A percentile compares a stretch with the other conserved stretches of the same genome.
Evolutionary conservation across 148 eudicot species (phyloP).

Genomic region (Pharnaceum exiguum): DNA sequence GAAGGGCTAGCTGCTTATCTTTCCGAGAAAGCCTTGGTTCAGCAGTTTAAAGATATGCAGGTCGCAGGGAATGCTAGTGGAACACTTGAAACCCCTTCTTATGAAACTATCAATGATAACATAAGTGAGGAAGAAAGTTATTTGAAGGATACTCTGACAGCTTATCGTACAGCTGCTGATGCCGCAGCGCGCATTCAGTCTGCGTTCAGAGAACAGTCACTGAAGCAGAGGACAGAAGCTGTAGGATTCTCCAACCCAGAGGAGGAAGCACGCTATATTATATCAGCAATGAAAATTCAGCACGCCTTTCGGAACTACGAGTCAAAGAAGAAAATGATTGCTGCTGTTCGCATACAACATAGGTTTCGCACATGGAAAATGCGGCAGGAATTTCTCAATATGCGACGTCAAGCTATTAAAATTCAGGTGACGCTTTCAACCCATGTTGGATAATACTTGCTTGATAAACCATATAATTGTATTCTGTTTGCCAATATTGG

Average conservation of each 20-base stretch:
- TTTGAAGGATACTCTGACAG: conserved; percentile 80
- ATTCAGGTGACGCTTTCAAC: conserved; percentile 77
- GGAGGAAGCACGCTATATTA: conserved; percentile 65
- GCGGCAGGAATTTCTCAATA: conserved; percentile 62
- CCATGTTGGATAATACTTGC: too few species aligned
- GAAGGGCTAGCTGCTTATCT: conserved; percentile 91
- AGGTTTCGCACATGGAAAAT: conserved; percentile 79
- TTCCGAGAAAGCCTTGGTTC: conserved; percentile 76
- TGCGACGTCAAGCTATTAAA: conserved; percentile 72
- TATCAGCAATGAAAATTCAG: conserved; percentile 94
- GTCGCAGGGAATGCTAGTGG: conserved; percentile 85
- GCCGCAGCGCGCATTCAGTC: conserved; percentile 93
- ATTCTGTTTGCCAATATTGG: too few species aligned
- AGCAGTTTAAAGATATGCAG: conserved; percentile 80
- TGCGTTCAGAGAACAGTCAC: conserved; percentile 69
- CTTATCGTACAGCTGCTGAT: conserved; percentile 93
- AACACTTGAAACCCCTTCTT: conserved; percentile 47
- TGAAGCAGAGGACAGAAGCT: conserved; percentile 48
- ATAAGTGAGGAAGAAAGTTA: conserved; percentile 59
- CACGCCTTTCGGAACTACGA: conserved; percentile 79
- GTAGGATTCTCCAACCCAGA: conserved; percentile 48
- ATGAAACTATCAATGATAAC: conserved; percentile 25
- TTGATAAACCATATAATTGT: too few species aligned
- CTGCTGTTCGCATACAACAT: conserved; percentile 81
- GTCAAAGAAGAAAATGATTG: conserved; percentile 50